Base-by-base conservation (phyloP, 2,329 filamentous ascomycete species). In the Ophiocordyceps sinensis region DNA sequence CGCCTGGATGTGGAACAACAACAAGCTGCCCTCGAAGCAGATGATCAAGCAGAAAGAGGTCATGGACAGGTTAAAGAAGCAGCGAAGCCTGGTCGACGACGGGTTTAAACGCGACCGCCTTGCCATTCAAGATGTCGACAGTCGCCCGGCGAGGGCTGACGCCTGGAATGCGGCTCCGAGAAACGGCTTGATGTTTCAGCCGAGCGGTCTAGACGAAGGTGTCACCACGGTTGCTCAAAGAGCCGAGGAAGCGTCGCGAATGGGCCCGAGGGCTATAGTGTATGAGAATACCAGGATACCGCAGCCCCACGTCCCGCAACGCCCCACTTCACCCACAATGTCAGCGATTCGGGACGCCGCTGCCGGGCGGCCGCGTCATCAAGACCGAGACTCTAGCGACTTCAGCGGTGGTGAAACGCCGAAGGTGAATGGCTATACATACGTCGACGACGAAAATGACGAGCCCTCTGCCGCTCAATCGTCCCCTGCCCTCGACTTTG, bases 391-490 rank as follows among this genome's bases (percentile, higher is more conserved):
- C 49, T 75, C 75, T 0, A 65, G 53, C 6, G 70, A 70, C 3
- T 50, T 51, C 0, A 68, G 68, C 1, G 82, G 80, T 14, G 73
- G 71, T 43, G 87, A 93, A 59, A 96, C 89, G 0, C 91, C 89
- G 0, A 74, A 85, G 2, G 85, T 96, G 0, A 94, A 93, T 47
- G 91, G 91, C 1, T 98, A 95, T 58, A 76, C 86, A 0, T 96
- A 94, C 60, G 88, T 98, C 30, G 87, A 94, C 50, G 83, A 82
- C 38, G 70, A 74, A 34, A 73, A 75, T 0, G 70, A 70, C 14
- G 64, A 65, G 14, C 50, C 54, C 2, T 52, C 58, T 8, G n/a
- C 41, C 5, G 21, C 41, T 8, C 31, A 36, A 10, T 32, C 52
- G 12, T 45, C 56, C 37, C 61, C 66, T n/a, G 47, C 64, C 46